phyloP scores from a whole-genome alignment of 257 asterid species.

The Solanum bulbocastanum region DNA sequence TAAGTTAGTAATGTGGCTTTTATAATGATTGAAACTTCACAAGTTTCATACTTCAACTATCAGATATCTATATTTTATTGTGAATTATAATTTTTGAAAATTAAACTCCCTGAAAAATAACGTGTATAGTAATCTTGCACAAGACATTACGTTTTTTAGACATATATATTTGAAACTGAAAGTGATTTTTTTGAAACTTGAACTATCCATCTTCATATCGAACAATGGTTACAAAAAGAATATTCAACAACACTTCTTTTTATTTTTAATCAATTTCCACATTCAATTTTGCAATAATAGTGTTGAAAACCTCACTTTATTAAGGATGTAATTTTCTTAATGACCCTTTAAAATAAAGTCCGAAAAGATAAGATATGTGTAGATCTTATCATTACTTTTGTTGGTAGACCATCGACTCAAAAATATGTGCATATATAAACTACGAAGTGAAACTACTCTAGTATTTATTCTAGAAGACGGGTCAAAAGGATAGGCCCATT shows the following conservation, averaged over 20 bases:
- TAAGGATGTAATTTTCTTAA: not conserved
- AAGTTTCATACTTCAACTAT: not conserved
- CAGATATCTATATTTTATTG: too few species aligned
- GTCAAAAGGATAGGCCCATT: not conserved
- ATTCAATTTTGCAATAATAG: not conserved
- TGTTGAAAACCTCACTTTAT: not conserved
- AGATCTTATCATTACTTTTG: too few species aligned
- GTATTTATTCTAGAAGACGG: not conserved
- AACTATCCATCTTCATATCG: not conserved
- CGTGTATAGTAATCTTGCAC: not conserved
- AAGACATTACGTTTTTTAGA: too few species aligned
- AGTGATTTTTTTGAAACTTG: not conserved
- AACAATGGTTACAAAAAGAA: too few species aligned
- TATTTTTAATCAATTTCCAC: not conserved
- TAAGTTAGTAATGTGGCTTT: not conserved
- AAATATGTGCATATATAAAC: rapidly evolving
- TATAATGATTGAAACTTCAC: too few species aligned
- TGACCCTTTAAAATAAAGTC: too few species aligned
- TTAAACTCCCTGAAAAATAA: not conserved
- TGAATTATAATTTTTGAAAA: too few species aligned
- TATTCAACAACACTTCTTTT: not conserved
- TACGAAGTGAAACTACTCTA: too few species aligned
- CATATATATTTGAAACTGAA: not conserved
- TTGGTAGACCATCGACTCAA: too few species aligned
- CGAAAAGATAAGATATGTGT: too few species aligned